phyloP scores from a whole-genome alignment of 495 filamentous ascomycete species.

The Podospora sp. region DNA sequence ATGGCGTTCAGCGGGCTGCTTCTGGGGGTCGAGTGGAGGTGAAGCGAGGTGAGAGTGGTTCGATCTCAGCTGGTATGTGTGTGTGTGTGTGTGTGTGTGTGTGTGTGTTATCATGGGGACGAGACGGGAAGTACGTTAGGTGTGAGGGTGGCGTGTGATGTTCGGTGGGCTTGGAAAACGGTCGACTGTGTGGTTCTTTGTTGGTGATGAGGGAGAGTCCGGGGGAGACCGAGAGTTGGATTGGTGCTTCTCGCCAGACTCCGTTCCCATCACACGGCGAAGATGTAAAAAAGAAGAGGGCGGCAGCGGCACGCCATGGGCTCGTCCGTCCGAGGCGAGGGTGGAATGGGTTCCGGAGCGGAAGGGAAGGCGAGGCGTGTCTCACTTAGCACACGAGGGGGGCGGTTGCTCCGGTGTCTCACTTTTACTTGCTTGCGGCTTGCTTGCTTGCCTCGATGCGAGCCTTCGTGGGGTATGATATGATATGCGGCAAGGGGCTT shows the following conservation, averaged over 20 bases:
- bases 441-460: neutral
- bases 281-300: neutral
- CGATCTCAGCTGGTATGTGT: neutral
- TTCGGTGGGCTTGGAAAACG: too few species aligned
- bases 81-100: too few species aligned
- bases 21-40: too few species aligned
- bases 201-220: neutral
- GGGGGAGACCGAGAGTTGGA: neutral
- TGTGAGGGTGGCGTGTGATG: too few species aligned
- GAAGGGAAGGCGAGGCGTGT: neutral
- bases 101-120: too few species aligned
- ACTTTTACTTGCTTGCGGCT: constrained; percentile 6
- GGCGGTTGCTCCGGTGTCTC: neutral
- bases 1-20: too few species aligned
- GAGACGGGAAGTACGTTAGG: too few species aligned
- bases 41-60: neutral
- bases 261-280: too few species aligned
- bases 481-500: neutral
- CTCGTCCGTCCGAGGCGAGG: neutral
- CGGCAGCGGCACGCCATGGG: too few species aligned
- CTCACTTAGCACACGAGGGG: neutral
- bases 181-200: neutral
- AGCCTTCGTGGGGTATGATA: neutral
- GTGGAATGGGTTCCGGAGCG: neutral
- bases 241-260: neutral